phyloP scores from a whole-genome alignment of 495 filamentous ascomycete genomes.

The Cercophora sp. region DNA sequence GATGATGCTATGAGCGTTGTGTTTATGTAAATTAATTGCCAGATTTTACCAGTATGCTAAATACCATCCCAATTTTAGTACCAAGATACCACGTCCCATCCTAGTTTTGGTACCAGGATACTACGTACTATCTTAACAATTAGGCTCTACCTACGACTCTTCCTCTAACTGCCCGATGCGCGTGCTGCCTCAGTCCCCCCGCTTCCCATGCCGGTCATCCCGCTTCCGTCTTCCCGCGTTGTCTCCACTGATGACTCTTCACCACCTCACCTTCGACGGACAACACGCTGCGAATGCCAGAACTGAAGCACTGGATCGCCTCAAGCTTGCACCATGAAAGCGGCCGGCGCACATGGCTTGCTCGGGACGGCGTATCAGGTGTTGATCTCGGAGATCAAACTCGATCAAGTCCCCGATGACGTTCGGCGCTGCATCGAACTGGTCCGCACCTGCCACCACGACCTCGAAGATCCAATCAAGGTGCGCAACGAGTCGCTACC shows the following conservation, averaged over 20 bases:
- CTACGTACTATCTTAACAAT: background rate
- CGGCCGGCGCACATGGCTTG: slow-evolving; percentile 2
- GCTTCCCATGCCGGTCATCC: too few species aligned
- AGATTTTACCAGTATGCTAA: background rate
- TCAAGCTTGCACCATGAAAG: slow-evolving; percentile 2
- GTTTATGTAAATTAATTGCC: background rate
- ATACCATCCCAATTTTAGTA: background rate
- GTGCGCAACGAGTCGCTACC: slow-evolving; percentile 16
- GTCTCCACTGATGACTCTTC: too few species aligned
- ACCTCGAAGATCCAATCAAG: slow-evolving; percentile 20
- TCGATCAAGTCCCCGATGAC: slow-evolving; percentile 15
- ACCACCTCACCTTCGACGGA: too few species aligned
- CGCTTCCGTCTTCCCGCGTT: too few species aligned
- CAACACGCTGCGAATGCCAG: too few species aligned
- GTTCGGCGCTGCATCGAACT: slow-evolving; percentile 19
- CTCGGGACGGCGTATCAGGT: slow-evolving; percentile 12
- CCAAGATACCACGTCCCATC: background rate
- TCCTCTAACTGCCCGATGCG: too few species aligned
- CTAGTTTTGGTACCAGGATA: background rate
- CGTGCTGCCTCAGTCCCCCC: too few species aligned
- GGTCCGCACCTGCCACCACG: slow-evolving; percentile 14
- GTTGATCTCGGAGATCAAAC: slow-evolving; percentile 12
- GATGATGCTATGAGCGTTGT: slow-evolving; percentile 2
- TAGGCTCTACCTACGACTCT: too few species aligned
- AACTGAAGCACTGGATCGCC: too few species aligned